Evolutionary conservation across 768 basidiomycete genomes (phyloP), one percentile per base, ranked within the genome.

Genomic region (Kockovaella imperatae): DNA sequence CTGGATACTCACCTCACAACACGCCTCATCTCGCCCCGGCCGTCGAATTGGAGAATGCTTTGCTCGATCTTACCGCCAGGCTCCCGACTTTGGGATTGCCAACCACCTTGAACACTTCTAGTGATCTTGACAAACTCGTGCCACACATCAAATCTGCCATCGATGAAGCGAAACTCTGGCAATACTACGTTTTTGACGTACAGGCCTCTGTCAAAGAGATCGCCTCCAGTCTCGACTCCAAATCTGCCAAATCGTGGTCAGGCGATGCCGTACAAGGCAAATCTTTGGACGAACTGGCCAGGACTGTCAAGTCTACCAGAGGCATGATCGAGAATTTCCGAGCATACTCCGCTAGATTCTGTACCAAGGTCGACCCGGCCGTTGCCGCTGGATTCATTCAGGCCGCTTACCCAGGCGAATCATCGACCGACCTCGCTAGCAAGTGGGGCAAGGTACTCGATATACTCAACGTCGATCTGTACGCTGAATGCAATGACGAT

Each of bases 11-110:
- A 57, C 86, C 89, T 4, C 76, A 78, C 17, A 96, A 96, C 72
- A 83, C 85, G 3, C 91, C 95, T 5, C 89, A 99, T 70, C 77
- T 99, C 15, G 77, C 81, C 1, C 85, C 88, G n/a, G 95, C 95
- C 4, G 75, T 91, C 42, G 91, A 95, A 69, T 75, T 99, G 23
- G 95, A 99, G 67, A 77, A 80, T 18, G 86, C 86, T 2, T 82
- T 97, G 57, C 70, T 95, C 40, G 77, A 84, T 29, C 84, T 96
- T 59, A 90, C 90, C 0, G 71, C 72, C 15, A 77, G 79, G 1
- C 78, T 97, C 14, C 67, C 72, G 13, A 69, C 77, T 2, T 79
- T 77, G 35, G 84, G 81, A 20, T 76, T 99, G 0, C 90, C 95
- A 0, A 84, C 81, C 1, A 64, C 49, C 21, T 73, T 99, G 55